These are phyloP conservation scores for Rhytidhysteron rufulum DNA, from an alignment of 2,329 filamentous ascomycete species.

Conservation along the genomic window DNA sequence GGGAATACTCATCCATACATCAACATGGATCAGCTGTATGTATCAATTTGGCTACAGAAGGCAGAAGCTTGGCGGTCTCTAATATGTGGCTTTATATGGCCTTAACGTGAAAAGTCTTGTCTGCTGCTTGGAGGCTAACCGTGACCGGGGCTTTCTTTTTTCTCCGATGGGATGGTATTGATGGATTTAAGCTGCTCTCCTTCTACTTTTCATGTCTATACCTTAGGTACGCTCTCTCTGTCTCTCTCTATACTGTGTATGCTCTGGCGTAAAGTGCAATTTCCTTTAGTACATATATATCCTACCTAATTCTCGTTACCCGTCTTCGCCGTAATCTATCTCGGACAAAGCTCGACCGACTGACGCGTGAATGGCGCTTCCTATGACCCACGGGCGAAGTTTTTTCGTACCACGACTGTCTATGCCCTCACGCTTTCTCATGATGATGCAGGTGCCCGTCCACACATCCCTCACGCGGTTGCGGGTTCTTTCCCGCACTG, in stretches of 20 bases:
- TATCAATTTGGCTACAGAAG: conserved; percentile 31
- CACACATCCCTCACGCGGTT: background rate
- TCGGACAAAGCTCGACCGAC: no score
- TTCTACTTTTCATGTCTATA: conserved; percentile 22
- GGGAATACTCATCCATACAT: conserved; percentile 24
- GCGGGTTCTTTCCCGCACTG: background rate
- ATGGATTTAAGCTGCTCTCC: conserved; percentile 23
- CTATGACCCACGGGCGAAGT: background rate
- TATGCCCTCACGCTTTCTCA: background rate
- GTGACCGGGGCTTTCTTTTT: no score
- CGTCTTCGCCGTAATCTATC: no score
- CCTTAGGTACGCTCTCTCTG: conserved; percentile 18
- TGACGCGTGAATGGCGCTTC: no score
- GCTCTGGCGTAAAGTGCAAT: conserved; percentile 19
- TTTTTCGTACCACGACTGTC: background rate
- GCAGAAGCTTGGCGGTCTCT: conserved; percentile 27
- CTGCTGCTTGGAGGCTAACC: conserved; percentile 14
- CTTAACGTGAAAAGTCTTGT: conserved; percentile 8
- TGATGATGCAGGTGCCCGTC: background rate
- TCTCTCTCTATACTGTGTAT: conserved; percentile 13
- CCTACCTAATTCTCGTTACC: no score
- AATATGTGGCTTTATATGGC: conserved; percentile 28
- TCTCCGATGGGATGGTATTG: conserved; percentile 13
- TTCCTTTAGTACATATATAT: conserved; percentile 59
- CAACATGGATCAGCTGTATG: conserved; percentile 32